These are phyloP conservation scores for Jaapia argillacea DNA, from an alignment of 768 basidiomycete genomes.

Conservation along the genomic window DNA sequence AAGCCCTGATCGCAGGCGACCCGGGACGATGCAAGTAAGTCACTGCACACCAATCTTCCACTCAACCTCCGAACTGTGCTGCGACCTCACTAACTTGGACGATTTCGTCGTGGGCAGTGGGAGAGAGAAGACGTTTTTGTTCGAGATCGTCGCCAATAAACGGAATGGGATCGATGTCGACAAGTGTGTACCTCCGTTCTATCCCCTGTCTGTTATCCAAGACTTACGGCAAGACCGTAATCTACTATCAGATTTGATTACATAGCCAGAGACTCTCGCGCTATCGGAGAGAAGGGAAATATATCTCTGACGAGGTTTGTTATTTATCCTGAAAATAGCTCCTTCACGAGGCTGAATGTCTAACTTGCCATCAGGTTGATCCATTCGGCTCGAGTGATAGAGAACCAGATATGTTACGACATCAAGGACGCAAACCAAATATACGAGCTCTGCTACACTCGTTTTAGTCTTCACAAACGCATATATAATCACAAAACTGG, in stretches of 20 bases:
- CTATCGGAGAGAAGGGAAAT: slow-evolving; percentile 54
- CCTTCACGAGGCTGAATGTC: neutral
- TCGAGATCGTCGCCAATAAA: slow-evolving; percentile 79
- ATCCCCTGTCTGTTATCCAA: no score
- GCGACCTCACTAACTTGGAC: neutral
- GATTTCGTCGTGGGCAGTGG: slow-evolving; percentile 6
- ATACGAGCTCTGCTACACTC: slow-evolving; percentile 61
- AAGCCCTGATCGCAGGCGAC: slow-evolving; percentile 71
- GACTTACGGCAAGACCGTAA: no score
- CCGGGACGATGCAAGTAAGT: slow-evolving; percentile 39
- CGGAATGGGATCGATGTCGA: slow-evolving; percentile 81
- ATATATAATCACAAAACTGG: slow-evolving; percentile 80
- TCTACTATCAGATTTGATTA: slow-evolving; percentile 86
- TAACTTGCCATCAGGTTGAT: slow-evolving; percentile 41
- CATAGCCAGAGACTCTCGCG: slow-evolving; percentile 64
- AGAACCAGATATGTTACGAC: slow-evolving; percentile 68
- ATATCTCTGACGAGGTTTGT: slow-evolving; percentile 35
- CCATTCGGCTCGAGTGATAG: slow-evolving; percentile 63
- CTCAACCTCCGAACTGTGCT: neutral
- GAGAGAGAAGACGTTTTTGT: slow-evolving; percentile 60
- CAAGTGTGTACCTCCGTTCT: slow-evolving; percentile 45
- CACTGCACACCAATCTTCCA: neutral
- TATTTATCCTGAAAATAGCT: neutral
- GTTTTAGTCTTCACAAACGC: slow-evolving; percentile 74
- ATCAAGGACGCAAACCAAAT: slow-evolving; percentile 75